Evolutionary conservation across 768 basidiomycete genomes (phyloP), one percentile per base, ranked within the genome.

Genomic region (Dentipellis fragilis): DNA sequence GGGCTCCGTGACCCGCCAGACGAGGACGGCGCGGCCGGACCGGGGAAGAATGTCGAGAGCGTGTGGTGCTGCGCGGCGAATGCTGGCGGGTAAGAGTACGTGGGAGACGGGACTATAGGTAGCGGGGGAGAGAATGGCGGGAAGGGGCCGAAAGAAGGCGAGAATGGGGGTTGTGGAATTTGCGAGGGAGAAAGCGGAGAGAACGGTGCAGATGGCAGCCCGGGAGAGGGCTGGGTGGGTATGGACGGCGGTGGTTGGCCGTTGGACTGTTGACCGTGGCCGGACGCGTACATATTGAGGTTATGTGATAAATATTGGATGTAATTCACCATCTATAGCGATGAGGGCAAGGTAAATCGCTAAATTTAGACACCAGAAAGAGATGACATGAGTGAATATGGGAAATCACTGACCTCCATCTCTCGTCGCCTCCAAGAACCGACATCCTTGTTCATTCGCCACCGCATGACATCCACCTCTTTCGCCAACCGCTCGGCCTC

Each of bases 401-500:
- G 21, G 45, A 38, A 11, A 4, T 35, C 9, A 22, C 51, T 37
- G 17, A 54, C 53, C 58, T 58, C 46, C 29, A 52, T 49, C 45
- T 55, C 54, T n/a, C 37, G 42, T 22, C 19, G 50, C 35, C 37
- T 54, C 54, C 51, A 52, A 6, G 12, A 29, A 2, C 47, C 50
- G 17, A 37, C 40, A 11, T 59, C 58, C 23, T 57, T 39, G n/a
- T 29, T 52, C 54, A 40, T 34, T 8, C 48, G 57, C 48, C 34
- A 54, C 23, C 52, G 9, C 29, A 49, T 16, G n/a, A 42, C 38
- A 9, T 57, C 59, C 38, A 23, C 47, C 10, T 58, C 57, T 50
- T 55, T 54, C 34, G 50, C 54, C 17, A 42, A 38, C 11, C 47
- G 54, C 19, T 60, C 61, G 10, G 52, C 56, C 23, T 62, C 63